phyloP scores from a whole-genome alignment of 495 filamentous ascomycete species.

The Halenospora varia region DNA sequence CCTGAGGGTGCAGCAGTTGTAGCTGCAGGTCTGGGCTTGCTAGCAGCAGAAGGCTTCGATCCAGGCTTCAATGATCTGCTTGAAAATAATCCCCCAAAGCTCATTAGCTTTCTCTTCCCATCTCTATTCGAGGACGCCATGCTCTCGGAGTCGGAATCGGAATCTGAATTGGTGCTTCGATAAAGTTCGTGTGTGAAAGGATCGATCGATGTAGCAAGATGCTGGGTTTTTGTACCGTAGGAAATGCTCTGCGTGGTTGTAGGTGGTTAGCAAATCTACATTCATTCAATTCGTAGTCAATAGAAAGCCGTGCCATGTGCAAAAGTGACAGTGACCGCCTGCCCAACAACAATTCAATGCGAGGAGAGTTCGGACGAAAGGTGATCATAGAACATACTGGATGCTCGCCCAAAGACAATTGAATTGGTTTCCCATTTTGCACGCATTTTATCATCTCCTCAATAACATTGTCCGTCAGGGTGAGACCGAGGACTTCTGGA shows the following conservation, averaged over 20 bases:
- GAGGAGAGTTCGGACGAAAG: constrained; percentile 1
- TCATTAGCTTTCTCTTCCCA: not conserved
- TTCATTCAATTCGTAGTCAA: constrained; percentile 23
- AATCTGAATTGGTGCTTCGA: constrained; percentile 9
- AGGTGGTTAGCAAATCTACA: constrained; percentile 20
- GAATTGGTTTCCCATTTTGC: constrained; percentile 54
- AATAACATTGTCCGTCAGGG: constrained; percentile 59
- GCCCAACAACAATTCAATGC: not conserved
- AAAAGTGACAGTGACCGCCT: constrained; percentile 1
- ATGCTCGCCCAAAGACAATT: constrained; percentile 51
- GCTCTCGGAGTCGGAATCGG: constrained; percentile 41
- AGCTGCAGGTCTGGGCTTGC: not conserved
- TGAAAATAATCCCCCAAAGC: constrained; percentile 30
- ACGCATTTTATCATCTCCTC: constrained; percentile 68
- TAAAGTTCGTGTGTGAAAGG: constrained; percentile 21
- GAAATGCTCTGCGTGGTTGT: constrained; percentile 39
- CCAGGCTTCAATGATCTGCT: not conserved
- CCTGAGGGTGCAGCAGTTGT: not conserved
- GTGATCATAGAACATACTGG: constrained; percentile 44
- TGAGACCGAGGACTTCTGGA: constrained; percentile 56
- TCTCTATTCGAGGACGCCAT: constrained; percentile 36
- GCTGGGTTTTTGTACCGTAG: constrained; percentile 48
- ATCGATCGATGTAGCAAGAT: constrained; percentile 37
- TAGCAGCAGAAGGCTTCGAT: not conserved
- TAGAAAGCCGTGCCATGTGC: constrained; percentile 30